Evolutionary conservation across 345 rosid species (phyloP), one percentile per base, ranked within the genome.

Genomic region (Lumnitzera racemosa): DNA sequence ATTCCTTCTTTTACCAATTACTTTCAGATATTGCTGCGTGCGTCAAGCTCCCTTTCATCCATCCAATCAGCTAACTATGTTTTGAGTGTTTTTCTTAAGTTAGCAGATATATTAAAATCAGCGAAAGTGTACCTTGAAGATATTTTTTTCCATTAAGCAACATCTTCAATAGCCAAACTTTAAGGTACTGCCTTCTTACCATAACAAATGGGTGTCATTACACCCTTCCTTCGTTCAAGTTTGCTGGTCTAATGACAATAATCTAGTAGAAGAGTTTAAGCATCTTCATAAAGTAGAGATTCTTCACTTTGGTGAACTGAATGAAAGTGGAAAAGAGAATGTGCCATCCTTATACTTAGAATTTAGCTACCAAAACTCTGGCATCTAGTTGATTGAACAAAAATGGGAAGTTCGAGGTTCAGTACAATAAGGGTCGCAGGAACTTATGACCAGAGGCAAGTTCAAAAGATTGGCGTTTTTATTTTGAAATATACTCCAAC

Each of bases 201-300:
- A 62, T 52, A 85, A 87, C 66, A 85, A 81, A 70, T 92, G 96
- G 97, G 96, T 87, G 58, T 89, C 97, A 24, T 64, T 89, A 57
- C 96, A 92, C 69, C 78, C 88, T 58, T 87, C 96, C 25, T 83
- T 73, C 58, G 91, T 94, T 73, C 78, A 81, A 41, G 81, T 89
- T 25, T 89, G 94, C 69, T 92, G 96, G 98, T 82, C 83, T 70
- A 91, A 89, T 62, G 81, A 87, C 72, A 75, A 80, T 57, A 74
- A 85, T 69, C 66, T 89, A 66, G 70, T 71, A 74, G 76, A 76
- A 67, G 87, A 74, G 61, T 92, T 87, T 66, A 84, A 70, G 76
- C 68, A 73, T 61, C 66, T 70, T 72, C 78, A 81, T 58, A 72
- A 76, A 36, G 67, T 92, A 66, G 83, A 81, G 59, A 83, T 83